Evolutionary conservation across 495 filamentous ascomycete species (phyloP).

Genomic region (Lentithecium fluviatile): DNA sequence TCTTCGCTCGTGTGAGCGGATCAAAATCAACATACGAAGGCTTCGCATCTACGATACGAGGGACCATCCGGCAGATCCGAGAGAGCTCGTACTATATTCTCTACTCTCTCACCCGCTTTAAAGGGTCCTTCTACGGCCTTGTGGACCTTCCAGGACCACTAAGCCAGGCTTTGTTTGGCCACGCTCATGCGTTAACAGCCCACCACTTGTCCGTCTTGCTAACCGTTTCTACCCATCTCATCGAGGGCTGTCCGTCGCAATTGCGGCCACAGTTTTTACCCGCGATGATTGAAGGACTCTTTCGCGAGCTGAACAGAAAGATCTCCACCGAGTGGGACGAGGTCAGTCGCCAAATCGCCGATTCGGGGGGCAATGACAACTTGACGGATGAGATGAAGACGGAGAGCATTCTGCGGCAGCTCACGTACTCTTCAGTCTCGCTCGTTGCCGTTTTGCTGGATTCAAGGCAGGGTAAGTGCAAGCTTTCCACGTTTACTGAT

Average conservation of each 20-base stretch:
- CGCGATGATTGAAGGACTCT: conserved; percentile 76
- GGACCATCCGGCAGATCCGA: conserved; percentile 80
- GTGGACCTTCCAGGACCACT: conserved; percentile 79
- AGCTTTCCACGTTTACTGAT: not conserved
- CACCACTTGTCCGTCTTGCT: conserved; percentile 91
- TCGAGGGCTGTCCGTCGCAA: conserved; percentile 83
- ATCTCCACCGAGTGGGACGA: conserved; percentile 79
- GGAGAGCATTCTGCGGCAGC: conserved; percentile 90
- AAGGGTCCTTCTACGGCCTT: conserved; percentile 85
- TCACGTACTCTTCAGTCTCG: conserved; percentile 87
- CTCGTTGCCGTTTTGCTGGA: conserved; percentile 87
- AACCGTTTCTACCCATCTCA: conserved; percentile 79
- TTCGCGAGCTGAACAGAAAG: conserved; percentile 81
- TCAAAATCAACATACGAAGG: conserved; percentile 90
- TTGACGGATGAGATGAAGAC: conserved; percentile 96
- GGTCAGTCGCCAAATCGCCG: conserved; percentile 61
- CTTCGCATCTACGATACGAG: conserved; percentile 87
- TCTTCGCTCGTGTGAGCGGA: conserved; percentile 84
- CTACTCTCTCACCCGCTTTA: conserved; percentile 85
- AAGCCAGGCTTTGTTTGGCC: conserved; percentile 77
- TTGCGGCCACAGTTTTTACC: conserved; percentile 79
- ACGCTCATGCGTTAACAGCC: conserved; percentile 80
- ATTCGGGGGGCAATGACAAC: conserved; percentile 63
- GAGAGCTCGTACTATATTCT: conserved; percentile 92
- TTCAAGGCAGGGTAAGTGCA: conserved; percentile 55